Base-by-base conservation (phyloP, 306 rosid genomes). In the Quercus parvula region DNA sequence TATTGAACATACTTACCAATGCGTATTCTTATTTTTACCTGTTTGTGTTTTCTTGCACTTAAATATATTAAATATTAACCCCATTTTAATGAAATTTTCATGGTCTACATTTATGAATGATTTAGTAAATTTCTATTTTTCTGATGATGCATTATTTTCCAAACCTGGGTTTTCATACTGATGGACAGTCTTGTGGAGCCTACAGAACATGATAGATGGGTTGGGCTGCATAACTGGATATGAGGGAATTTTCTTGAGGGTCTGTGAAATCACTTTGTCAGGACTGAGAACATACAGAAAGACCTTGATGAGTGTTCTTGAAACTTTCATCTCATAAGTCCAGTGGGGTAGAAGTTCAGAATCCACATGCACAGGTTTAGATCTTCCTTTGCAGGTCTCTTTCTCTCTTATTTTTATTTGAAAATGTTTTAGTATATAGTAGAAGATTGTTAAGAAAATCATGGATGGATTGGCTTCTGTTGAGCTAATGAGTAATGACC, bases 131-230 rank as follows among this genome's bases (percentile, higher is more conserved):
- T 59, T 81, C 68, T 19, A 31, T 75, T 82, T 57, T 76, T 85
- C 49, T 76, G 27, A 55, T 72, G 17, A 24, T 64, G 51, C 66
- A 33, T 62, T 28, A 76, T 51, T 81, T 31, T 56, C 66, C 75
- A 49, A 63, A 78, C 75, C 41, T 77, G 51, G 54, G 63, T 44
- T 75, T 62, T 75, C 46, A 51, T 61, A 74, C 72, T 86, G 31
- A 24, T 85, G 84, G 56, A 74, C 75, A 78, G 41, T 82, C 77
- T 74, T 71, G 27, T 84, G 68, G 44, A 76, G 80, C 81, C 78
- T 31, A 78, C 90, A 95, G 99, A 95, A 93, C 88, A 91, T 95
- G 93, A 92, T 95, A 56, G 99, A 95, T 83, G 97, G 99, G 81
- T 90, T 95, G 84, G 99, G 99, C 1, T 35, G 8, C 79, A 90